Conservation (phyloP, 2,329 filamentous ascomycete species). For the Botryotinia convoluta region DNA sequence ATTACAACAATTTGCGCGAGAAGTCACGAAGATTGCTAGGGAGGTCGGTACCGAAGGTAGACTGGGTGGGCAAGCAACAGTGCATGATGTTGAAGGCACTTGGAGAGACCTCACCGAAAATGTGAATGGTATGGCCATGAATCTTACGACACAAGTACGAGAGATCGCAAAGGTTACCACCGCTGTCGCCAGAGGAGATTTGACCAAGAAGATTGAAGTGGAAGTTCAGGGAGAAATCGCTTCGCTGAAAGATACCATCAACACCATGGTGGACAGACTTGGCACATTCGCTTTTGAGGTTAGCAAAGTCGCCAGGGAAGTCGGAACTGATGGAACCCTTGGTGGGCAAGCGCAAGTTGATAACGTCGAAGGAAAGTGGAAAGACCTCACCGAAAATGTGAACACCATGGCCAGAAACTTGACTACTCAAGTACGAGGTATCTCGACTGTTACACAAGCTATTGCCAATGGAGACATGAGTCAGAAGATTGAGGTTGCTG, state of each 20-base stretch:
- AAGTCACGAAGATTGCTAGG: slow-evolving; percentile 93
- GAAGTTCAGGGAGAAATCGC: slow-evolving; percentile 93
- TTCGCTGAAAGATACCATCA: slow-evolving; percentile 95
- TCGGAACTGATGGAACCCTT: slow-evolving; percentile 92
- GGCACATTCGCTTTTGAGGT: slow-evolving; percentile 96
- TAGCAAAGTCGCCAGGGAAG: slow-evolving; percentile 90
- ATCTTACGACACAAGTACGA: slow-evolving; percentile 93
- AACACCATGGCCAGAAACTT: slow-evolving; percentile 73
- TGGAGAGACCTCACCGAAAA: slow-evolving; percentile 95
- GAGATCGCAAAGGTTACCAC: slow-evolving; percentile 97
- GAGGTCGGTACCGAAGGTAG: slow-evolving; percentile 96
- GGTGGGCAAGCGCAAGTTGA: slow-evolving; percentile 92
- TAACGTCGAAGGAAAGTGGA: slow-evolving; percentile 97
- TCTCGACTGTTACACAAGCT: slow-evolving; percentile 90
- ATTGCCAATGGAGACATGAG: slow-evolving; percentile 96
- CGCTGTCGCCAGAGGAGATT: slow-evolving; percentile 87
- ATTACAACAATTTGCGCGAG: slow-evolving; percentile 91
- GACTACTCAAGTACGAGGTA: slow-evolving; percentile 76
- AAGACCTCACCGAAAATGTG: slow-evolving; percentile 88
- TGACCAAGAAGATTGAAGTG: slow-evolving; percentile 94
- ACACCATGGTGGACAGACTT: slow-evolving; percentile 96
- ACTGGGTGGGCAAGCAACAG: slow-evolving; percentile 89
- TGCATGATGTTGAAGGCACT: slow-evolving; percentile 94
- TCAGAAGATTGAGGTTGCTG: slow-evolving; percentile 91
- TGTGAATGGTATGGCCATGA: slow-evolving; percentile 98